Evolutionary conservation across 805 yeast genomes (phyloP), one percentile per base, ranked within the genome.

Genomic region (Yamadazyma tumulicola): DNA sequence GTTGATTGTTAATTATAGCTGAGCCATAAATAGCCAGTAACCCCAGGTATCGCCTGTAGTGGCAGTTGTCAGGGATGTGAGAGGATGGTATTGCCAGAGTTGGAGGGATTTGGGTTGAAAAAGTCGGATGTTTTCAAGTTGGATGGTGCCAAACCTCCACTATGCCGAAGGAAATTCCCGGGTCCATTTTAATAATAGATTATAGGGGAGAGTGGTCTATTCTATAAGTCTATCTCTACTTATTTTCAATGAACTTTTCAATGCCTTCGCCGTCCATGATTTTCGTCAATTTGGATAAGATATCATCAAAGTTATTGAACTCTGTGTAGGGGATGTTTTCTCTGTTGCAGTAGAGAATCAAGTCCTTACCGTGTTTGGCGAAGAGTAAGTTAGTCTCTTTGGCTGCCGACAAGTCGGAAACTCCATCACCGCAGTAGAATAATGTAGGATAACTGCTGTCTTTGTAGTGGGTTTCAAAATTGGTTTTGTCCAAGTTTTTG

Each of bases 341-440:
- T 30, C 80, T 67, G 47, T 72, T 73, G 64, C 97, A 93, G 65
- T 79, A 91, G 25, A 79, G 81, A 47, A 91, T 82, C 48, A 93
- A 73, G 55, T 93, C 97, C 51, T 83, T 79, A 32, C 97, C 98
- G 45, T 78, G 77, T 65, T 88, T 91, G 29, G 98, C 98, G 61
- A 91, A 93, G 46, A 93, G 66, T 47, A 91, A 69, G 59, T 93
- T 91, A 26, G 98, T 88, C 60, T 93, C 96, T 54, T 84, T 81
- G 16, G 97, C 97, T 16, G 98, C 98, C 38, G 87, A 77, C 48
- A 93, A 69, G 59, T 93, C 99, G 29, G 94, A 81, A 20, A 93
- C 96, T 45, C 99, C 99, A 58, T 93, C 99, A 39, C 99, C 99
- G 53, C 95, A 85, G 68, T 93, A 93, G 57, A 91, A 86, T 48